Base-by-base conservation (phyloP, 192 early-diverging fungal genomes). In the Linderina pennispora region DNA sequence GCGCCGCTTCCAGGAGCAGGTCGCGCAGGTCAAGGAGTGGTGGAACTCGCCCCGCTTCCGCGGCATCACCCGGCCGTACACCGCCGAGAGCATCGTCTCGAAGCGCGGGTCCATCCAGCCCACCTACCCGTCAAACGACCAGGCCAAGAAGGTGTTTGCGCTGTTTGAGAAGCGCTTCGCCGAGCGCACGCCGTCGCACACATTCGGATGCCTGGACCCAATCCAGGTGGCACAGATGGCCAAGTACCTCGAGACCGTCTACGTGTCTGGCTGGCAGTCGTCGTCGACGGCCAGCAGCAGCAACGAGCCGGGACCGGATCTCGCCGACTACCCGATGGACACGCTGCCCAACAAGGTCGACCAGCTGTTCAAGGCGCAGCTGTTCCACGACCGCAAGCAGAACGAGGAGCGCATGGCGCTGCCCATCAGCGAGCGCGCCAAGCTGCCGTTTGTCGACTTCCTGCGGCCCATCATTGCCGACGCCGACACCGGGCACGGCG, bases 271-370 rank as follows among this genome's bases (percentile, higher is more conserved):
- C 15, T 96, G 95, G 95, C 95, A 98, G 64, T 96, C 86, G 48
- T 95, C 92, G 24, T 94, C 93, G 44, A 97, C 91, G 23, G 93
- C 93, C 41, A 91, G 88, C 31, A 79, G 83, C 58, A 86, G 87
- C 44, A 97, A 97, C 76, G 93, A 97, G 75, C 93, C 92, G 45
- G 93, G 92, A 24, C 92, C 92, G 8, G 95, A 98, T 84, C 85
- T 98, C 46, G 95, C 92, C 44, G 95, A 98, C 77, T 98, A 94
- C 75, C 94, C 92, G 44, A 94, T 94, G 92, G 91, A 92, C 59
- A 88, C 89, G 48, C 90, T 98, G 50, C 92, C 95, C 41, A 96
- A 96, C 77, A 96, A 98, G 77, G 95, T 98, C 26, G 92, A 98
- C 61, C 95, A 98, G 61, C 81, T 96, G 38, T 98, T 98, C 80